Evolutionary conservation across 306 rosid genomes (phyloP).

Genomic region (cucumber (Cucumis sativus)): Cucumber_9930_V3 NC_026660.2:31053501-31054000

Average conservation of each 20-base stretch:
- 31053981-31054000: background rate
- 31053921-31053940: conserved; percentile 27
- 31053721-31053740: background rate
- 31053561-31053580: too few species aligned
- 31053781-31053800: background rate
- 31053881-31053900: conserved; percentile 80
- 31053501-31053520: background rate
- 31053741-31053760: background rate
- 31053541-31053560: background rate
- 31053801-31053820: background rate
- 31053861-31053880: conserved; percentile 68
- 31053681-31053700: background rate
- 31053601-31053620: background rate
- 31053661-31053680: background rate
- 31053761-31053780: background rate
- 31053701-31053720: background rate
- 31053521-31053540: background rate
- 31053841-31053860: background rate
- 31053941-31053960: background rate
- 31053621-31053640: background rate
- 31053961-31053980: background rate
- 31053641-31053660: background rate
- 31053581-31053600: too few species aligned
- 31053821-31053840: background rate
- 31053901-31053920: conserved; percentile 84